phyloP scores from a whole-genome alignment of 768 basidiomycete species.

The Floccularia luteovirens region DNA sequence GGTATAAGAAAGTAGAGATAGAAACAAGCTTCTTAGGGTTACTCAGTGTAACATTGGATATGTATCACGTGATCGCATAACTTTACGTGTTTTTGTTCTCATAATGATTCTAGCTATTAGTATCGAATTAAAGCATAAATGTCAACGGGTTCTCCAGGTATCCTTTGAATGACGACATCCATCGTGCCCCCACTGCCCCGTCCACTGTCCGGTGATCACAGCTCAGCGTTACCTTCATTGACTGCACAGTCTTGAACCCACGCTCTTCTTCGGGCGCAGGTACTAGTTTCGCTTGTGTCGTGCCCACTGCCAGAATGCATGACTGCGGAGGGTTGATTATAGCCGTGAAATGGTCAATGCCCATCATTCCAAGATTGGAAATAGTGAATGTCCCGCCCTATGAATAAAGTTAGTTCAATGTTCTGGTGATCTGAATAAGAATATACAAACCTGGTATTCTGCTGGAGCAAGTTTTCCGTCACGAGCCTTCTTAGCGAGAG shows the following conservation, averaged over 20 bases:
- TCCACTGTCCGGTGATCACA: constrained; percentile 95
- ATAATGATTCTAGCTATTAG: no score
- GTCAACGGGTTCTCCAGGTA: constrained; percentile 96
- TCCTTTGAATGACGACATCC: constrained; percentile 90
- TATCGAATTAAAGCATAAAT: constrained; percentile 95
- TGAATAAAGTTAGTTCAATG: constrained; percentile 2
- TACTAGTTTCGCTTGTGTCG: constrained; percentile 78
- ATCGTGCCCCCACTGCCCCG: constrained; percentile 90
- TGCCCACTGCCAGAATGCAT: constrained; percentile 94
- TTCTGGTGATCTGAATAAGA: no score
- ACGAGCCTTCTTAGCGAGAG: constrained; percentile 90
- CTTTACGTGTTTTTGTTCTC: no score
- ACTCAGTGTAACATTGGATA: no score
- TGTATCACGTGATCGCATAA: no score
- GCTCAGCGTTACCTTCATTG: constrained; percentile 95
- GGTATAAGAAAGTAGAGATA: no score
- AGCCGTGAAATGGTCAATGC: constrained; percentile 91
- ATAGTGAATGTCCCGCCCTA: constrained; percentile 98
- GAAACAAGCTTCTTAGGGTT: no score
- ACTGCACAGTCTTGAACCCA: constrained; percentile 87
- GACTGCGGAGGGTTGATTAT: constrained; percentile 99
- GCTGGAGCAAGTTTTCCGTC: constrained; percentile 93
- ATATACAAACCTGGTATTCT: constrained; percentile 81
- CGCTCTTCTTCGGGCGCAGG: constrained; percentile 86
- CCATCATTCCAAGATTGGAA: constrained; percentile 98